A percentile compares a stretch with the other conserved stretches of the same genome.
phyloP scores from a whole-genome alignment of 2,329 filamentous ascomycete genomes.

The Chrysoporthe deuterocubensis region DNA sequence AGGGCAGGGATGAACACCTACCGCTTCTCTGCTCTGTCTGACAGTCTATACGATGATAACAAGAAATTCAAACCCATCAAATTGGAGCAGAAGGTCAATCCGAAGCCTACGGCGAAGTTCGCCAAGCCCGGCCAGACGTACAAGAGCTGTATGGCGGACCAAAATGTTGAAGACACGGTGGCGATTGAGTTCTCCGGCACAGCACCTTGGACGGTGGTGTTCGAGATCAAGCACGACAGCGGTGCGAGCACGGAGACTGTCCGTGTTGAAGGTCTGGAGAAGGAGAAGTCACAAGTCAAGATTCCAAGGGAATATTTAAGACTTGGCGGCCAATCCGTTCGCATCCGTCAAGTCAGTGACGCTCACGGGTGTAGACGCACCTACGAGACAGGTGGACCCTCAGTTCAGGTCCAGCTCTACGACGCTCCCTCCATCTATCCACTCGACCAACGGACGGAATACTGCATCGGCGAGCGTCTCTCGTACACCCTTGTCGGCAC shows the following conservation, averaged over 20 bases:
- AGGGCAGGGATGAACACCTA: slow-evolving; percentile 86
- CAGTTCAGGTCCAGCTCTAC: slow-evolving; percentile 89
- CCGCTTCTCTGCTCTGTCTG: slow-evolving; percentile 79
- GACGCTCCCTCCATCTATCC: slow-evolving; percentile 91
- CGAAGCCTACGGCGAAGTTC: slow-evolving; percentile 82
- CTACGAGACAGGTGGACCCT: slow-evolving; percentile 70
- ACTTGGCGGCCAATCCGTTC: slow-evolving; percentile 86
- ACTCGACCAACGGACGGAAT: slow-evolving; percentile 82
- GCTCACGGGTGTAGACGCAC: slow-evolving; percentile 83
- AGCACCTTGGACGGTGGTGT: slow-evolving; percentile 86
- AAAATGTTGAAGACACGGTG: slow-evolving; percentile 81
- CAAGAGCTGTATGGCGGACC: slow-evolving; percentile 90
- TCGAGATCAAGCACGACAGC: slow-evolving; percentile 91
- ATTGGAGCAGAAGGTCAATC: slow-evolving; percentile 82
- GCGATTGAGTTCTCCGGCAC: slow-evolving; percentile 82
- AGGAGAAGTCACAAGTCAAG: slow-evolving; percentile 75
- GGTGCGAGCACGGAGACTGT: slow-evolving; percentile 79
- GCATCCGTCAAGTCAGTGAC: slow-evolving; percentile 88
- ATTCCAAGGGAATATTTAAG: slow-evolving; percentile 85
- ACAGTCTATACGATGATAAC: slow-evolving; percentile 81
- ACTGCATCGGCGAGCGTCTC: slow-evolving; percentile 94
- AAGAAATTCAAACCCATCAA: slow-evolving; percentile 67
- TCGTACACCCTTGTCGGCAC: slow-evolving; percentile 90
- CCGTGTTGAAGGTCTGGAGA: slow-evolving; percentile 77
- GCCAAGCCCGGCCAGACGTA: slow-evolving; percentile 88